Evolutionary conservation across 345 rosid species (phyloP), one percentile per base, ranked within the genome.

Genomic region (Eucalyptus regnans): DNA sequence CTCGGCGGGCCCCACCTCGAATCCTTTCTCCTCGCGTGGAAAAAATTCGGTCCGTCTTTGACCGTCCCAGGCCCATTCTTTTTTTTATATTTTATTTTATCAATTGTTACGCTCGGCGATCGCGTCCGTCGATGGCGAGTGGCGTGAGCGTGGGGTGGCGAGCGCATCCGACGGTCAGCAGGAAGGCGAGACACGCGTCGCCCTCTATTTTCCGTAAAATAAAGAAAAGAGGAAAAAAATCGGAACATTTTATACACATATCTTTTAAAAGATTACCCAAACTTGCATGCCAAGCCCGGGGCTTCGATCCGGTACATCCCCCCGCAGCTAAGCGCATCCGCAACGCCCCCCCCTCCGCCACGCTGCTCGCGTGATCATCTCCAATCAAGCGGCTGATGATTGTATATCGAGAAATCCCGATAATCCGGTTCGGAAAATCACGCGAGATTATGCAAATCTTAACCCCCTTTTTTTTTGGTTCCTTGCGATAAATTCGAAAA

Each of bases 381-480:
- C 33, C 33, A 29, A 64, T 64, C 18, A 64, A 64, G 76, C 76
- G 33, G 37, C 37, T n/a, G 76, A 64, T 64, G 27, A 56, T 56
- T 20, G 8, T 6, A 29, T 12, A 27, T 62, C 68, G 58, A 20
- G 33, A 62, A 12, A 29, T 62, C 68, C 31, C 68, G 68, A 62
- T 62, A 29, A 29, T 13, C 71, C 33, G 33, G 33, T 62, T n/a
- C 5, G 20, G 76, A 64, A 64, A n/a, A 64, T n/a, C 76, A 14
- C 76, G 3, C 15, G 66, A 60, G 12, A 62, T 62, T 62, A 62
- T 27, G n/a, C 12, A 29, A 27, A 62, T 6, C 33, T 6, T 27
- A 23, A 56, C 11, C 62, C 14, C 3, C 23, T 4, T 1, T 2
- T 22, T 10, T 56, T 56, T 9, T 9, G 2, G 4, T 23, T 2